These are phyloP conservation scores for Starmerella ratchasimensis DNA, from an alignment of 805 yeast species.

Conservation along the genomic window DNA sequence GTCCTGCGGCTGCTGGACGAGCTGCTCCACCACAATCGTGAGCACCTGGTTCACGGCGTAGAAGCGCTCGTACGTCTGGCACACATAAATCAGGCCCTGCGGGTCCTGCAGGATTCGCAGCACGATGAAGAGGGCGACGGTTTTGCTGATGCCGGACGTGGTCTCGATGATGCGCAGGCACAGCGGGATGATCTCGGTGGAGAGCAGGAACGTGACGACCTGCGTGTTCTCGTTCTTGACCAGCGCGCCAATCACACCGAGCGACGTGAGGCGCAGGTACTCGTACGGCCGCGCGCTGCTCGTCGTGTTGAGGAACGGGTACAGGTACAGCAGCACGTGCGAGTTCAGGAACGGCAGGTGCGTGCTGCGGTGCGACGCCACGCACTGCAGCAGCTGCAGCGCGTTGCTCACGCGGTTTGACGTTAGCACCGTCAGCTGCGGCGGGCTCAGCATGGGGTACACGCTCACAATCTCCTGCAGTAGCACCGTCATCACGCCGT, in stretches of 20 bases:
- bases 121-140: conserved; percentile 91
- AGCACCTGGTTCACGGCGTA: conserved; percentile 86
- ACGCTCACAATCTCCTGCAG: conserved; percentile 82
- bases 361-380: conserved; percentile 90
- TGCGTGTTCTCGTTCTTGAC: conserved; percentile 94
- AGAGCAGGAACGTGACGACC: conserved; percentile 75
- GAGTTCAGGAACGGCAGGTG: conserved; percentile 74
- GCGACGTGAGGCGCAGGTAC: conserved; percentile 77
- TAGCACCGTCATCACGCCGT: conserved; percentile 88
- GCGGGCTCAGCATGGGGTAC: conserved; percentile 81
- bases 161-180: conserved; percentile 92
- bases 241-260: conserved; percentile 93
- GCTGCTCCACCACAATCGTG: conserved; percentile 75
- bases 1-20: conserved; percentile 44
- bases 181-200: conserved; percentile 94
- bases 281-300: conserved; percentile 89
- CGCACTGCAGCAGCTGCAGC: conserved; percentile 84
- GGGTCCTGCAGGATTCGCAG: conserved; percentile 89
- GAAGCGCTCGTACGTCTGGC: conserved; percentile 90
- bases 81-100: conserved; percentile 77
- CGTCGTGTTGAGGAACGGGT: conserved; percentile 86
- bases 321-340: conserved; percentile 79
- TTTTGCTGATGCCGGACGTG: conserved; percentile 82
- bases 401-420: conserved; percentile 91
- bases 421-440: conserved; percentile 67